These are phyloP conservation scores for Clavariopsis aquatica DNA, from an alignment of 495 filamentous ascomycete species.

Conservation along the genomic window DNA sequence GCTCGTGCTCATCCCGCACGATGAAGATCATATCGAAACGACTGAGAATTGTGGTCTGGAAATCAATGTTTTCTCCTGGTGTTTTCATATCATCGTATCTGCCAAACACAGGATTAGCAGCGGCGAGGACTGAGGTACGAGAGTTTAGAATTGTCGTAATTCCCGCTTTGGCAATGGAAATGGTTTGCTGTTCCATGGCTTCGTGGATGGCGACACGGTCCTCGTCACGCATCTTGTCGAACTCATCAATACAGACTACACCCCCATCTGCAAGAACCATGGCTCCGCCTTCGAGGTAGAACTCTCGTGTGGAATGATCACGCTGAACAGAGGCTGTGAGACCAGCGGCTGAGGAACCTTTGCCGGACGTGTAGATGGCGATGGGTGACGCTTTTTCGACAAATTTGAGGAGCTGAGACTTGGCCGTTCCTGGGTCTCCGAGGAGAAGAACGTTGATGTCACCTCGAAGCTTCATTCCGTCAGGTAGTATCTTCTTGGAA, in stretches of 20 bases:
- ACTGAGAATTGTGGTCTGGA: constrained; percentile 97
- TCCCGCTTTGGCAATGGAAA: constrained; percentile 98
- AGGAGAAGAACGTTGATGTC: constrained; percentile 98
- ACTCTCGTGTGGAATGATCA: constrained; percentile 87
- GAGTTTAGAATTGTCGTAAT: constrained; percentile 99
- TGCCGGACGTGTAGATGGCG: constrained; percentile 98
- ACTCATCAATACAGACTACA: constrained; percentile 99
- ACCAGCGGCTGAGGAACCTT: constrained; percentile 98
- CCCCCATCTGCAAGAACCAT: constrained; percentile 99
- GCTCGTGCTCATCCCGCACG: constrained; percentile 91
- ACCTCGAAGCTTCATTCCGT: constrained; percentile 97
- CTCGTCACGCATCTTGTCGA: constrained; percentile 99
- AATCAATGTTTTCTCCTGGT: constrained; percentile 98
- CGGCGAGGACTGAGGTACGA: constrained; percentile 89
- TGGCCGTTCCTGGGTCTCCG: constrained; percentile 97
- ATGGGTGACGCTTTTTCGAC: constrained; percentile 96
- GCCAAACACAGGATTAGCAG: constrained; percentile 96
- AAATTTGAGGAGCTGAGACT: constrained; percentile 96
- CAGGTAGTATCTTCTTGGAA: constrained; percentile 96
- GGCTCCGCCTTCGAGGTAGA: constrained; percentile 97
- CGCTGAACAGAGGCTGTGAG: constrained; percentile 96
- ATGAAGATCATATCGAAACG: constrained; percentile 99
- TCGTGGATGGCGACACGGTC: constrained; percentile 99
- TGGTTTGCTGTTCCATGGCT: constrained; percentile 99
- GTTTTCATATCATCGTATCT: constrained; percentile 98